These are phyloP conservation scores for Hanseniaspora lachancei DNA, from an alignment of 805 yeast genomes.

Conservation along the genomic window DNA sequence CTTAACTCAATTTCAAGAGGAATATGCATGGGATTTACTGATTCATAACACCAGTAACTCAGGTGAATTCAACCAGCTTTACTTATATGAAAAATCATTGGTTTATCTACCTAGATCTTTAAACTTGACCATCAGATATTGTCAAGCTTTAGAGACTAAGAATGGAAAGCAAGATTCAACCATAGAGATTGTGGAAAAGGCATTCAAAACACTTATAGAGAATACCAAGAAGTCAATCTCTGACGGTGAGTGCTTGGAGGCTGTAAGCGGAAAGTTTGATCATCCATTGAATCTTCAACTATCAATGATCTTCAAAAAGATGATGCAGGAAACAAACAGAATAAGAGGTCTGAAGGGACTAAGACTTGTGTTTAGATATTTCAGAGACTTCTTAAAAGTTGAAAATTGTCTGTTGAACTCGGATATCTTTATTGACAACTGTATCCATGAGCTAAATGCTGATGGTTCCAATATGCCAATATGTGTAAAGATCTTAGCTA, in stretches of 20 bases:
- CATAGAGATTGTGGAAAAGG: neutral
- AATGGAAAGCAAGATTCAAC: slow-evolving; percentile 6
- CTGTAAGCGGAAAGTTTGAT: neutral
- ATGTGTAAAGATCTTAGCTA: slow-evolving; percentile 1
- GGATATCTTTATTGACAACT: slow-evolving; percentile 4
- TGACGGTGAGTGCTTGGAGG: neutral
- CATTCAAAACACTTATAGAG: neutral
- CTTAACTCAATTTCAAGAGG: neutral
- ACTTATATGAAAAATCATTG: neutral
- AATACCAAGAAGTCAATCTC: neutral
- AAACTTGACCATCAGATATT: slow-evolving; percentile 1
- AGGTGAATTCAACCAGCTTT: slow-evolving; percentile 8
- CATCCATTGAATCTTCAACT: neutral
- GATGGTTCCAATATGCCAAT: slow-evolving; percentile 6
- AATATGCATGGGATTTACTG: slow-evolving; percentile 4
- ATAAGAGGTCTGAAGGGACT: slow-evolving; percentile 5
- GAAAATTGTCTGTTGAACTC: slow-evolving; percentile 3
- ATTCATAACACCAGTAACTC: slow-evolving; percentile 5
- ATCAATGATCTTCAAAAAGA: slow-evolving; percentile 9
- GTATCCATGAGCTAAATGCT: slow-evolving; percentile 3
- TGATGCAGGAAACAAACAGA: slow-evolving; percentile 9
- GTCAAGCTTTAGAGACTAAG: slow-evolving; percentile 2
- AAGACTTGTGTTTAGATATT: slow-evolving; percentile 2
- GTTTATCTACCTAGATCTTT: slow-evolving; percentile 8
- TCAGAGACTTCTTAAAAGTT: slow-evolving; percentile 7